Conservation (phyloP, 164 flowering plant species). For the Chimonanthus salicifolius region DNA sequence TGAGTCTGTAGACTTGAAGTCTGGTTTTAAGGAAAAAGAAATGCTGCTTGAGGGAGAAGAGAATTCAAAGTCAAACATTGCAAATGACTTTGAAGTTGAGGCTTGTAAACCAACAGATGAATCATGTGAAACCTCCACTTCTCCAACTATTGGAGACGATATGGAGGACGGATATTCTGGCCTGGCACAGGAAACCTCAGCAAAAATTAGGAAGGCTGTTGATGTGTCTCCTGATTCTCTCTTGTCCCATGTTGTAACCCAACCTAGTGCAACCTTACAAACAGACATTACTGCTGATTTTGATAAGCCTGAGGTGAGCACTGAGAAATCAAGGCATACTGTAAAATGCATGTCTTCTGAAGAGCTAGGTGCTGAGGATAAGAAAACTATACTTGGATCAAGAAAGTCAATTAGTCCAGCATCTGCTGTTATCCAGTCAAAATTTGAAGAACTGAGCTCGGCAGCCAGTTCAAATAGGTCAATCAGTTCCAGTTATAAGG, state of each 20-base stretch:
- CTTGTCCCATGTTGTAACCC: conserved; percentile 15
- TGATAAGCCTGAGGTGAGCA: conserved; percentile 28
- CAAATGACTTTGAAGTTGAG: conserved; percentile 28
- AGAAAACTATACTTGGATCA: conserved; percentile 42
- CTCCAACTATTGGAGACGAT: conserved; percentile 17
- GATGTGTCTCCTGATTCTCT: not conserved
- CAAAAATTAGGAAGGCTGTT: conserved; percentile 6
- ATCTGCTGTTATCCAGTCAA: conserved; percentile 69
- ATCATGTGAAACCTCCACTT: not conserved
- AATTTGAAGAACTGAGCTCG: conserved; percentile 68
- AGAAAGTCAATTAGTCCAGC: conserved; percentile 61
- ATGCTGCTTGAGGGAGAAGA: conserved; percentile 36
- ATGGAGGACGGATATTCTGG: conserved; percentile 18
- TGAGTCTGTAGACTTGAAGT: conserved; percentile 23
- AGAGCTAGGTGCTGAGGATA: conserved; percentile 45
- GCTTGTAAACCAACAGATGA: conserved; percentile 18
- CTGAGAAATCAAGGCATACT: conserved; percentile 36
- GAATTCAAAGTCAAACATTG: conserved; percentile 33
- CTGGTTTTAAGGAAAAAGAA: conserved; percentile 13
- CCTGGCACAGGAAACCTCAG: conserved; percentile 15
- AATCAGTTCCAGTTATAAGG: conserved; percentile 29
- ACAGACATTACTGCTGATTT: conserved; percentile 14
- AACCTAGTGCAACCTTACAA: conserved; percentile 18
- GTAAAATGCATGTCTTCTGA: conserved; percentile 46
- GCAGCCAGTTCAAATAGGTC: conserved; percentile 30